Base-by-base conservation (phyloP, 2,329 filamentous ascomycete genomes). In the Zopfia rhizophila region DNA sequence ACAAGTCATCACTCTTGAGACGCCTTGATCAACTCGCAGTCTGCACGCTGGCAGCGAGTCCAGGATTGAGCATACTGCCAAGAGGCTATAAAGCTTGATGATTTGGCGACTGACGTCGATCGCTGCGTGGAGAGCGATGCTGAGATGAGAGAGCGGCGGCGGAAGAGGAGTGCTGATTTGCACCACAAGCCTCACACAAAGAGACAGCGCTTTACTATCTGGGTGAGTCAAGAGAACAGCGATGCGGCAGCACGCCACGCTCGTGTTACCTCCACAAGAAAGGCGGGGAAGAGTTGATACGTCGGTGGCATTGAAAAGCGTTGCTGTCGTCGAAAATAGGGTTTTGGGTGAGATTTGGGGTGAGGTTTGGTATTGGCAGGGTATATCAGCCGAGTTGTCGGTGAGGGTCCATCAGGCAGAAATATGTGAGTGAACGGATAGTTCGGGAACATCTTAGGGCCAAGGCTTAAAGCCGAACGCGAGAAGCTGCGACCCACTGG, bases 41-140 rank as follows among this genome's bases (percentile, higher is more conserved):
- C 46, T 38, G 40, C 29, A 27, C 16, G 31, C 33, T 41, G n/a
- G n/a, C n/a, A n/a, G n/a, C n/a, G n/a, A 38, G 23, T 31, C 46
- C 32, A 29, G 37, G 36, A 29, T 31, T 8, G 28, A 25, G 32
- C 38, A 23, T 38, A 5, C 2, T 35, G 51, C 51, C 47, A 39
- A 54, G 51, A 6, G 43, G 43, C 47, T 48, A 48, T 11, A 29
- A 54, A 51, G 47, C 47, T 54, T 43, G 35, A 35, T 23, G 28
- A 37, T 29, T 44, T 30, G 38, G 16, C 24, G 30, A 4, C 12
- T 51, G 47, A 48, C 47, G 39, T 54, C 40, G 51, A 48, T 54
- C 43, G 28, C 40, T n/a, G n/a, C n/a, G n/a, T n/a, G n/a, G n/a
- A n/a, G n/a, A n/a, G n/a, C n/a, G 51, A 45, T 48, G 47, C 32